Evolutionary conservation across 371 early-diverging fungal species (phyloP).

Genomic region (Circinella minor): DNA sequence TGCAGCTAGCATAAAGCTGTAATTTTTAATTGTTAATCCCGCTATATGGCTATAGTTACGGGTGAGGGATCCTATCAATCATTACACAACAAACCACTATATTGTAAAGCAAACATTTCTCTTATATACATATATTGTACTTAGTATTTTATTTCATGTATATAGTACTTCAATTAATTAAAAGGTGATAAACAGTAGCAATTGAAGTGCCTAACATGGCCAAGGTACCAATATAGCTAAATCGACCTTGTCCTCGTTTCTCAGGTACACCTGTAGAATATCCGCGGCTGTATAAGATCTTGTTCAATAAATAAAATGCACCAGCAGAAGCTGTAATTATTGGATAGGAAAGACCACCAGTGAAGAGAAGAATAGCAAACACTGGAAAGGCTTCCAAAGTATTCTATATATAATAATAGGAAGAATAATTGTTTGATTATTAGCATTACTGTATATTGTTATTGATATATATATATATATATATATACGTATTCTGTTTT

Average conservation of each 20-base stretch:
- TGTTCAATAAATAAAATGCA: conserved; percentile 46
- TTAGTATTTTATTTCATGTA: too few species aligned
- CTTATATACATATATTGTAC: too few species aligned
- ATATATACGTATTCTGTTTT: too few species aligned
- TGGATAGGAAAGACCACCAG: conserved; percentile 55
- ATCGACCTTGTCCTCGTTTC: conserved; percentile 42
- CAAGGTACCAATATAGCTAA: conserved; percentile 45
- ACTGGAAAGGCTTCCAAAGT: conserved; percentile 34
- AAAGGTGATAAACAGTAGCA: conserved; percentile 15
- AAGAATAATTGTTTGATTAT: background rate
- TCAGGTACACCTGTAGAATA: conserved; percentile 59
- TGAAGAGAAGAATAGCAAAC: conserved; percentile 31
- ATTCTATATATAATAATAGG: conserved; percentile 17
- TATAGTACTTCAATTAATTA: too few species aligned
- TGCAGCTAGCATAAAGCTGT: too few species aligned
- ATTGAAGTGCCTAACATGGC: conserved; percentile 33
- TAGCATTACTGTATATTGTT: too few species aligned
- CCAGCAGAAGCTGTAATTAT: conserved; percentile 46
- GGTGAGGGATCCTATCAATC: too few species aligned
- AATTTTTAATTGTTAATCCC: too few species aligned
- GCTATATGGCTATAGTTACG: too few species aligned
- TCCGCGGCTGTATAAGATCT: conserved; percentile 45
- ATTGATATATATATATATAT: too few species aligned
- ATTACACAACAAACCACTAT: too few species aligned
- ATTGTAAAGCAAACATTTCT: too few species aligned